phyloP scores from a whole-genome alignment of 352 stramenopile species.

The Aphanomyces euteiches region DNA sequence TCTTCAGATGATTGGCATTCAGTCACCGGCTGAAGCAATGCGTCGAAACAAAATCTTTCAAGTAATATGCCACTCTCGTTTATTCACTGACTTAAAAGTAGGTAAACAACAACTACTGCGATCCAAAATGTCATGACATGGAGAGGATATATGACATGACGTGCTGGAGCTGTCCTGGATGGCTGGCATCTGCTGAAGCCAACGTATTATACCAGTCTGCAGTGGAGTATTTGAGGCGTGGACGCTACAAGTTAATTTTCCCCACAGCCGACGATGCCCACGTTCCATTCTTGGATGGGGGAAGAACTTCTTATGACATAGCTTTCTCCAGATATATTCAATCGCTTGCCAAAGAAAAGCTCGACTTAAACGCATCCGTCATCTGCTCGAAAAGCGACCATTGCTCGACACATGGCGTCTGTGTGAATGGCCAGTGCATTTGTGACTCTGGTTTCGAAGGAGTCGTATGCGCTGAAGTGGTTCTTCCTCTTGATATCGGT shows the following conservation, averaged over 20 bases:
- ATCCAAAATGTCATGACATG: constrained; percentile 58
- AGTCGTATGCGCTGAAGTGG: constrained; percentile 63
- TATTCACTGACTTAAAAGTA: not conserved
- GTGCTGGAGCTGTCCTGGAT: constrained; percentile 74
- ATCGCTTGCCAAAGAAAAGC: constrained; percentile 42
- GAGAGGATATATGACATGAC: constrained; percentile 55
- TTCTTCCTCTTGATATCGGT: not conserved
- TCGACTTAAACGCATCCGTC: constrained; percentile 29
- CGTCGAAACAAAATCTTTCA: constrained; percentile 12
- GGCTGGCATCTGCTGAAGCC: constrained; percentile 60
- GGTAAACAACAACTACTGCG: constrained; percentile 48
- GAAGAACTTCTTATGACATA: constrained; percentile 58
- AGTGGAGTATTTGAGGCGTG: constrained; percentile 64
- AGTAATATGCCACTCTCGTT: not conserved
- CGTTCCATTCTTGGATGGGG: constrained; percentile 51
- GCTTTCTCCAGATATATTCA: constrained; percentile 72
- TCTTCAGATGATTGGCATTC: too few species aligned
- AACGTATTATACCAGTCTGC: constrained; percentile 48
- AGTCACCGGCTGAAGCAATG: too few species aligned
- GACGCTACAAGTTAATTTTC: constrained; percentile 65
- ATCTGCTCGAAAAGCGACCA: constrained; percentile 70
- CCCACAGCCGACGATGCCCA: constrained; percentile 57
- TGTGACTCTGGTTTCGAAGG: constrained; percentile 76
- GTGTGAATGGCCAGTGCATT: constrained; percentile 68
- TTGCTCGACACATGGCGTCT: constrained; percentile 77